Evolutionary conservation across 2,329 filamentous ascomycete genomes (phyloP), one percentile per base, ranked within the genome.

Genomic region (Penicillium sp.): DNA sequence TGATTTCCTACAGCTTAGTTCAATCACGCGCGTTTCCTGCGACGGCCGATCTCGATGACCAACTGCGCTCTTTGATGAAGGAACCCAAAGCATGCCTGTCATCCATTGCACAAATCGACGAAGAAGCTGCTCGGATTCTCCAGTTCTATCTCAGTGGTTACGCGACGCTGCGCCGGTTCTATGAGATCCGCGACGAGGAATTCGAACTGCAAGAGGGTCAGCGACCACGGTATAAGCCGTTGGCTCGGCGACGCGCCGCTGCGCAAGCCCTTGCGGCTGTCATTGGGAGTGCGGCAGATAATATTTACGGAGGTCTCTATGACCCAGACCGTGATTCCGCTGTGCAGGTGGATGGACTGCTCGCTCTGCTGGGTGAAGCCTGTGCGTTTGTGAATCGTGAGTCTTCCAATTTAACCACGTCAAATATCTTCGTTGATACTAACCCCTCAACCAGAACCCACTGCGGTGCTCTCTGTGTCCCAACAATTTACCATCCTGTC

Each of bases 91-190:
- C 84, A 15, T 88, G 89, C 0, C 80, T 97, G 3, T 85, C 87
- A 54, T 80, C 84, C 31, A 85, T 93, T 52, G 89, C 90, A 6
- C 82, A 83, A 27, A 82, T 88, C 52, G 93, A 97, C 66, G 78
- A 89, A 33, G 88, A 92, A 69, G 92, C 91, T 8, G 93, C 92
- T 9, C 84, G 90, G 65, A 83, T 96, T 11, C 81, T 97, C 3
- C 90, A 92, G 46, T 89, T 88, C 60, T 88, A 92, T 76, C 85
- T 97, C 10, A 94, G 90, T 71, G 93, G 93, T 23, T 97, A 97
- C 69, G 93, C 92, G 23, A 96, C 92, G 0, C 80, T 97, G 21
- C 89, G 93, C 36, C 88, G 87, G 64, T 97, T 93, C 78, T 97
- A 96, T 74, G 88, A 92, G 60, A 82, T 92, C n/a, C 86, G 93